phyloP scores from a whole-genome alignment of 345 rosid species.

The Moringa oleifera region DNA sequence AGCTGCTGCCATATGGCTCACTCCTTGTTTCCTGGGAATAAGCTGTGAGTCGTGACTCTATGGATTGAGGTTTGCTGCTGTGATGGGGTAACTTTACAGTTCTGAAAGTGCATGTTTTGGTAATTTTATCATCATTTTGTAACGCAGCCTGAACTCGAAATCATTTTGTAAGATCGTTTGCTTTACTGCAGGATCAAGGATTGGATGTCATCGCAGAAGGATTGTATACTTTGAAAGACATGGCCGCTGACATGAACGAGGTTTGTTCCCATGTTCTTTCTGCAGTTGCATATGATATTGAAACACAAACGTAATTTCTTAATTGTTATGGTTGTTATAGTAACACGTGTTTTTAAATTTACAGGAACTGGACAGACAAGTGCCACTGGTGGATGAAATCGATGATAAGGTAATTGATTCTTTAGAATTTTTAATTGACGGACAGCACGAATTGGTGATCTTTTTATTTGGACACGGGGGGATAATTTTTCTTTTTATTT shows the following conservation, averaged over 20 bases:
- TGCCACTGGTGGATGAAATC: slow-evolving; percentile 65
- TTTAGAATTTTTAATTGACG: too few species aligned
- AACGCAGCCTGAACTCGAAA: too few species aligned
- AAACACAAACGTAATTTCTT: slow-evolving; percentile 1
- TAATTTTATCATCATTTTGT: too few species aligned
- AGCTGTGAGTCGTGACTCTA: neutral
- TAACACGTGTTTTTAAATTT: neutral
- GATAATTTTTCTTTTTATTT: slow-evolving; percentile 3
- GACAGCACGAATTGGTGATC: too few species aligned
- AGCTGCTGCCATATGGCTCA: too few species aligned
- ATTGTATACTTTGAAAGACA: slow-evolving; percentile 53
- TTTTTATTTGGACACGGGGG: neutral
- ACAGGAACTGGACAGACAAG: slow-evolving; percentile 61
- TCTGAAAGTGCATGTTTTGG: neutral
- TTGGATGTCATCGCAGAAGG: slow-evolving; percentile 67
- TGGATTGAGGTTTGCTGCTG: neutral
- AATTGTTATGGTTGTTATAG: neutral
- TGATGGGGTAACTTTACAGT: neutral
- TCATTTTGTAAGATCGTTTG: neutral
- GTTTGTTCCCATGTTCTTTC: slow-evolving; percentile 18
- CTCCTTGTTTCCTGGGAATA: too few species aligned
- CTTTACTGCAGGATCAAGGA: slow-evolving; percentile 50
- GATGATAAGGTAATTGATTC: slow-evolving; percentile 51
- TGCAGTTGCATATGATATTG: neutral
- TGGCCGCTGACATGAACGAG: slow-evolving; percentile 73